A percentile compares a stretch with the other conserved stretches of the same genome.
These are phyloP conservation scores for Capronia americana DNA, from an alignment of 2,329 filamentous ascomycete species.

Conservation along the genomic window DNA sequence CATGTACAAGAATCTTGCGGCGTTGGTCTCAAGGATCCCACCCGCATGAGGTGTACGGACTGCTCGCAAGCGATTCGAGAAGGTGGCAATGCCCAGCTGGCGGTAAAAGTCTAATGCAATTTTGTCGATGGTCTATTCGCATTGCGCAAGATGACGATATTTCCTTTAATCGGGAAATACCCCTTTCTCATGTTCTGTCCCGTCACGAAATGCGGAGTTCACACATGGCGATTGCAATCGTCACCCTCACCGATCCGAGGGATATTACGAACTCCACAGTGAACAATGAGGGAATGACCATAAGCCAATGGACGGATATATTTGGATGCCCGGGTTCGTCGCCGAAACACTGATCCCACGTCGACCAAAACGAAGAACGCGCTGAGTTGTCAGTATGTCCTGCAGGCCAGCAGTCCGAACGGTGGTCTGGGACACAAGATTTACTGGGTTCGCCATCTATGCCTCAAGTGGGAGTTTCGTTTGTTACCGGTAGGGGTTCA, in stretches of 20 bases:
- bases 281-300: too few relatives aligned
- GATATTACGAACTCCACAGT: neutral
- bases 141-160: neutral
- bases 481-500: neutral
- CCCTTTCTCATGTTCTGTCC: neutral
- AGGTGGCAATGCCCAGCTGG: neutral
- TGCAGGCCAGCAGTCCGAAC: neutral
- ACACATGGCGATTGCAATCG: neutral
- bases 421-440: neutral
- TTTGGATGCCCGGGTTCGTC: too few relatives aligned
- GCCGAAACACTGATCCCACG: too few relatives aligned
- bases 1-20: constrained; percentile 2
- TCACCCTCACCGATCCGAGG: neutral
- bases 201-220: neutral
- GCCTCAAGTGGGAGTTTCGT: neutral
- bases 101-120: neutral
- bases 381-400: neutral
- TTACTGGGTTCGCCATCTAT: neutral
- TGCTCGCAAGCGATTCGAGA: neutral
- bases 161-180: neutral
- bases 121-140: neutral
- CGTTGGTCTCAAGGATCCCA: neutral
- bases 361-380: too few relatives aligned
- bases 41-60: neutral
- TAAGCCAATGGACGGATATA: too few relatives aligned